Base-by-base conservation (phyloP, 2,329 filamentous ascomycete genomes). In the Penicillium brevicompactum region DNA sequence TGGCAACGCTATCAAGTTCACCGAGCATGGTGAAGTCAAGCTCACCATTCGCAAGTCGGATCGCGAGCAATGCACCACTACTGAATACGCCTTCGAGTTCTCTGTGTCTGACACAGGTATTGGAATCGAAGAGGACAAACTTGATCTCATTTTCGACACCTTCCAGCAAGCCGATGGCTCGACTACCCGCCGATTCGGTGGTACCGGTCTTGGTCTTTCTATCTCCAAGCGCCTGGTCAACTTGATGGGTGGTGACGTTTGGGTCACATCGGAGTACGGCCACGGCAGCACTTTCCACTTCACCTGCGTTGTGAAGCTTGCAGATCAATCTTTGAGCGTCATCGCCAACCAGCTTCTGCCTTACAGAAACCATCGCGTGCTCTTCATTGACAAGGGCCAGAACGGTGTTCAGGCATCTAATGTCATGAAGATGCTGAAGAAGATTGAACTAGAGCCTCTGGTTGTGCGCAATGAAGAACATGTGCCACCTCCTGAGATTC, bases 1-100 rank as follows among this genome's bases (percentile, higher is more conserved):
- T 51, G 94, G 94, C 70, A 99, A 99, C 69, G 93, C 94, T 52
- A 97, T 99, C 81, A 99, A 99, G 72, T 99, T 99, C 74, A 97
- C 94, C 3, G 93, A 97, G 74, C 89, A 95, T 67, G 94, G 94
- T 58, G 92, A 96, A 73, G 94, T 99, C 67, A 95, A 92, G 73
- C 85, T 97, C 50, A 92, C 89, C n/a, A 97, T 97, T 65, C 87
- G 87, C 67, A 82, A 87, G 76, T 80, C 90, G 30, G 81, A 85
- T 58, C 82, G 87, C 46, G 83, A 87, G 46, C 81, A 86, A 41
- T 89, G 85, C 66, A 82, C 82, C 11, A 80, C 82, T 10, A 87
- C 89, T 64, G 90, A 97, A 73, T 96, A 96, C 66, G 89, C 92
- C 27, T 93, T 97, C 72, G 92, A 97, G 76, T 97, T 97, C 75